These are phyloP conservation scores for Xylaria grammica DNA, from an alignment of 495 filamentous ascomycete genomes.

Conservation along the genomic window DNA sequence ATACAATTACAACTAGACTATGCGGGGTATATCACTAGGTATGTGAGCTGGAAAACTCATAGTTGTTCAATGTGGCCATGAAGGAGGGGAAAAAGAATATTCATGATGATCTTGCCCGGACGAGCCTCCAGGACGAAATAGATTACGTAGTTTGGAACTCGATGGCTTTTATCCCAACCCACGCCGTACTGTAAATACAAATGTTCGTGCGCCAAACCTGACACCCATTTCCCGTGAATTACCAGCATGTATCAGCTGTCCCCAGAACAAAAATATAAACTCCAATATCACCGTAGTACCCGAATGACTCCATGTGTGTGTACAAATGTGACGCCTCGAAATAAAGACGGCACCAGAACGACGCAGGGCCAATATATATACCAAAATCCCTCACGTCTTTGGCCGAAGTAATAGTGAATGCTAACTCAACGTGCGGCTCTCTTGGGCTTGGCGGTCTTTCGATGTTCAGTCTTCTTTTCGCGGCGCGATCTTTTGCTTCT, in stretches of 20 bases:
- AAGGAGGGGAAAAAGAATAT: not conserved
- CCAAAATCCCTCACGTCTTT: not conserved
- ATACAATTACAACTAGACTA: slow-evolving; percentile 1
- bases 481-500: slow-evolving; percentile 39
- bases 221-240: no score
- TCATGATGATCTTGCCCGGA: not conserved
- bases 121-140: not conserved
- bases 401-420: not conserved
- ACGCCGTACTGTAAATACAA: not conserved
- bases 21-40: slow-evolving; percentile 1
- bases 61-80: not conserved
- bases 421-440: no score
- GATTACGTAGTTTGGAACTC: not conserved
- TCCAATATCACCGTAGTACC: no score
- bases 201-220: not conserved
- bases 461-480: slow-evolving; percentile 24
- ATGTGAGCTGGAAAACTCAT: not conserved
- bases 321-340: not conserved
- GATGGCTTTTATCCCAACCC: not conserved
- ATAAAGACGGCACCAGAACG: not conserved
- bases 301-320: no score
- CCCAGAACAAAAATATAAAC: not conserved
- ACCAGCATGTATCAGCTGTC: slow-evolving; percentile 13
- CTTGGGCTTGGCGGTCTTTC: no score
- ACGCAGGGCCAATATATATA: not conserved